A percentile compares a stretch with the other conserved stretches of the same genome.
phyloP scores from a whole-genome alignment of 2,329 filamentous ascomycete genomes.

The Fusarium cicatricum region DNA sequence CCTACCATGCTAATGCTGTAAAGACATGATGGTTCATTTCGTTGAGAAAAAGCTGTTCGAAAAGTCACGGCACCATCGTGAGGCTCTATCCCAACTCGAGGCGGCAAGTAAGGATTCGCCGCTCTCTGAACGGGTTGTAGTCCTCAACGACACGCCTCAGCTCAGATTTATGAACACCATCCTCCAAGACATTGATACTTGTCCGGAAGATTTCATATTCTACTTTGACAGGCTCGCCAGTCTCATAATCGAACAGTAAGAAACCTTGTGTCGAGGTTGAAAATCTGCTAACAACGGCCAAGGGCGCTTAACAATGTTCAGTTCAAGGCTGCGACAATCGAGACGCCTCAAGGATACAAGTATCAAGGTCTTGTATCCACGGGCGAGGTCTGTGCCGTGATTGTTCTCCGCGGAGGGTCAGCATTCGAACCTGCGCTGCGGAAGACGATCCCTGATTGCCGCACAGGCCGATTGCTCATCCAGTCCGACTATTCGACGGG shows the following conservation, averaged over 20 bases:
- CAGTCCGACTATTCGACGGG: slow-evolving; percentile 86
- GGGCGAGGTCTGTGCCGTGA: slow-evolving; percentile 83
- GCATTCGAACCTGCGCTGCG: slow-evolving; percentile 88
- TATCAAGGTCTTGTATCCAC: slow-evolving; percentile 77
- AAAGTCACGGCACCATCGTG: slow-evolving; percentile 85
- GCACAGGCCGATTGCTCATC: slow-evolving; percentile 87
- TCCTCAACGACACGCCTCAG: slow-evolving; percentile 81
- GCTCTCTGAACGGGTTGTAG: slow-evolving; percentile 76
- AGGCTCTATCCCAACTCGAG: slow-evolving; percentile 79
- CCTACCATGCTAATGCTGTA: slow-evolving; percentile 8
- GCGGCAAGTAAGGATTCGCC: slow-evolving; percentile 74
- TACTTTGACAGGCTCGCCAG: slow-evolving; percentile 92
- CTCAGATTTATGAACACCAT: slow-evolving; percentile 90
- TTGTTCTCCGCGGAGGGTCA: slow-evolving; percentile 87
- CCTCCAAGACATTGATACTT: slow-evolving; percentile 80
- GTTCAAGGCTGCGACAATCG: slow-evolving; percentile 70
- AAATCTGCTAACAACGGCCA: slow-evolving; percentile 6
- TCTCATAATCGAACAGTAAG: slow-evolving; percentile 81
- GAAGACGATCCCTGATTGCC: slow-evolving; percentile 91
- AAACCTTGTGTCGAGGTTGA: background rate
- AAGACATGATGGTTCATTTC: slow-evolving; percentile 92
- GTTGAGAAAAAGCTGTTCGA: slow-evolving; percentile 86
- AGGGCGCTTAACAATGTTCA: slow-evolving; percentile 80
- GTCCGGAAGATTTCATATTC: slow-evolving; percentile 92
- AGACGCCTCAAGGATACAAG: slow-evolving; percentile 72